phyloP scores from a whole-genome alignment of 805 yeast species.

The Cyberlindnera euphorbiae region DNA sequence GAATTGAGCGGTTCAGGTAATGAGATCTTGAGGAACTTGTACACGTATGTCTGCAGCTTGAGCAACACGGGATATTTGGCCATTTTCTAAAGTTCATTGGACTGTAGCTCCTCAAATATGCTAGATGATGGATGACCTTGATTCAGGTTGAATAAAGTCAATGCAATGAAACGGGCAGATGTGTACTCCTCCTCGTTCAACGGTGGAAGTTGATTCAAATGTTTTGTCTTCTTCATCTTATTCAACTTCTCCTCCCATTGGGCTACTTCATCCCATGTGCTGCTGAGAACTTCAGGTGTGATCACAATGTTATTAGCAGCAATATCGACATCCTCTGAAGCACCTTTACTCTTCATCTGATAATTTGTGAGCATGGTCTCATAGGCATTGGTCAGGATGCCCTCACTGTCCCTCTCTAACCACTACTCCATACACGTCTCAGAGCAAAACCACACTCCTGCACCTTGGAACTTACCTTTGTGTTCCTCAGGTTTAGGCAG shows the following conservation, averaged over 20 bases:
- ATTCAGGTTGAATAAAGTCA: conserved; percentile 31
- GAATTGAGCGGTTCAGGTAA: conserved; percentile 33
- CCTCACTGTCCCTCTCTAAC: conserved; percentile 31
- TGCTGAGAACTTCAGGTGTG: conserved; percentile 20
- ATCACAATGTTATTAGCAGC: conserved; percentile 7
- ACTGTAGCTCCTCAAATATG: conserved; percentile 41
- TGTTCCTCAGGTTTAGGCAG: conserved; percentile 15
- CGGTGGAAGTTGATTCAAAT: conserved; percentile 34
- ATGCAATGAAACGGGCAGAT: conserved; percentile 44
- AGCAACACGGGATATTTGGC: conserved; percentile 42
- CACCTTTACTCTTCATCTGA: conserved; percentile 28
- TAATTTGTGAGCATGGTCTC: conserved; percentile 26
- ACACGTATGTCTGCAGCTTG: conserved; percentile 42
- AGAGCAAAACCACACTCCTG: conserved; percentile 52
- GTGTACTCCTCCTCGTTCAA: conserved; percentile 51
- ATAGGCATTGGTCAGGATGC: conserved; percentile 31
- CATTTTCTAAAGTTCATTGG: conserved; percentile 46
- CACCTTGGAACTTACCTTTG: conserved; percentile 28
- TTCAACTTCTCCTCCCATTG: conserved; percentile 34
- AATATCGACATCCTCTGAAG: conserved; percentile 10
- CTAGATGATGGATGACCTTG: conserved; percentile 14
- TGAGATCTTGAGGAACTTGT: conserved; percentile 40
- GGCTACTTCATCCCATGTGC: conserved; percentile 35
- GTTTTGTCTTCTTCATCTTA: conserved; percentile 33
- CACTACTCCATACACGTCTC: conserved; percentile 39